Base-by-base conservation (phyloP, 257 asterid species). In the Capsicum pubescens region DNA sequence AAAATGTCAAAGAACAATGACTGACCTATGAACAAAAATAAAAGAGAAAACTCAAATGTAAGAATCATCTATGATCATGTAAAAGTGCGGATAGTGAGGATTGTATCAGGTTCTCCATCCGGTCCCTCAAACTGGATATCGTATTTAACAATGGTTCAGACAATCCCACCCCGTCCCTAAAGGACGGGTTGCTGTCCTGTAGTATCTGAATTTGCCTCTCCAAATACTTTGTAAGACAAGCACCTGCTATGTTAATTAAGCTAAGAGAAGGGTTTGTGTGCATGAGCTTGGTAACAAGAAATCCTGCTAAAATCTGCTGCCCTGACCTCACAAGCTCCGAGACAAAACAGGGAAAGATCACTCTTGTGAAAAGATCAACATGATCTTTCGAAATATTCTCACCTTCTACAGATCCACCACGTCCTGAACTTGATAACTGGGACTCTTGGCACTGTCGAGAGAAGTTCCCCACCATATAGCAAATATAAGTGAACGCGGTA, bases 321-420 rank as follows among this genome's bases (percentile, higher is more conserved):
- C 90, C 95, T 7, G 93, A 91, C 83, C 89, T 92, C 92, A 97
- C 97, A 21, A 95, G 97, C 96, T 95, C 98, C 3, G 93, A 88
- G 68, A 93, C 70, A 55, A 91, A 95, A 78, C 93, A 92, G 0
- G 98, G 99, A 63, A 97, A 92, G n/a, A 94, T 77, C 79, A 93
- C 76, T 72, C 89, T 87, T 81, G 84, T 82, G 44, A 94, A 94
- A 54, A 95, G 87, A 55, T 83, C 48, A 71, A 70, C 36, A 7
- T 79, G 66, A 17, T 72, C 78, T 55, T 82, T 85, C 63, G 76
- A 50, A 17, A 61, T 67, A 78, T 42, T 80, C 82, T 83, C 84
- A 39, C 77, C 87, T 70, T 87, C 89, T 11, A 17, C 32, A 59
- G 82, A 21, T 55, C 79, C 82, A 16, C n/a, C 70, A 52, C 32